Evolutionary conservation across 345 rosid genomes (phyloP), one percentile per base, ranked within the genome.

Genomic region (Pistacia vera): DNA sequence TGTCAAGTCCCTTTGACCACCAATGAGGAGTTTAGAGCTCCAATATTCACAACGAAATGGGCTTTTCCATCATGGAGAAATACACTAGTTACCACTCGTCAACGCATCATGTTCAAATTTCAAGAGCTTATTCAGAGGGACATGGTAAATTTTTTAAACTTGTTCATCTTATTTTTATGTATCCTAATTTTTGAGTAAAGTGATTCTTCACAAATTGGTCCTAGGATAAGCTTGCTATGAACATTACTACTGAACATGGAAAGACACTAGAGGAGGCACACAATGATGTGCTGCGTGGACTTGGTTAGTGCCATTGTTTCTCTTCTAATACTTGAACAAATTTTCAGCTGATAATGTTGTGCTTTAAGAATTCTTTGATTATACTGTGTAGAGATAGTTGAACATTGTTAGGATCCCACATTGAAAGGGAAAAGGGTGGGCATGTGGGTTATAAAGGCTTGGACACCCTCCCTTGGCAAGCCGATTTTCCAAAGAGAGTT

Each of bases 81-180:
- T 80, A 83, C 90, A 30, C 86, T 91, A 1, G 72, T 85, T 77
- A 78, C 84, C 48, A 55, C 78, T 41, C 91, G 92, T 46, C 92
- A 87, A 71, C 84, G 95, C 20, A 83, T 87, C 66, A 90, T 90
- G 92, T 86, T 90, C 83, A 90, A 86, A 85, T 81, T 88, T 69
- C 92, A 87, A 77, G 92, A 88, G 81, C 88, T 90, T 68, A 86
- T 90, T 58, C 89, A 56, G 60, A 90, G 91, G 75, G 92, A 88
- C 79, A 83, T 86, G 63, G 93, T 89, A 85, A 73, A 66, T 58
- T 67, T 63, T 59, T 48, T 28, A 44, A 11, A 8, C 66, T 56
- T 20, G 57, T 18, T 33, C 74, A 20, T n/a, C 30, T 63, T 80
- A 25, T 36, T 51, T 72, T 18, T 80, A 17, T 48, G 33, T 51